Evolutionary conservation across 768 basidiomycete genomes (phyloP).

Genomic region (Amylocystis lapponica): DNA sequence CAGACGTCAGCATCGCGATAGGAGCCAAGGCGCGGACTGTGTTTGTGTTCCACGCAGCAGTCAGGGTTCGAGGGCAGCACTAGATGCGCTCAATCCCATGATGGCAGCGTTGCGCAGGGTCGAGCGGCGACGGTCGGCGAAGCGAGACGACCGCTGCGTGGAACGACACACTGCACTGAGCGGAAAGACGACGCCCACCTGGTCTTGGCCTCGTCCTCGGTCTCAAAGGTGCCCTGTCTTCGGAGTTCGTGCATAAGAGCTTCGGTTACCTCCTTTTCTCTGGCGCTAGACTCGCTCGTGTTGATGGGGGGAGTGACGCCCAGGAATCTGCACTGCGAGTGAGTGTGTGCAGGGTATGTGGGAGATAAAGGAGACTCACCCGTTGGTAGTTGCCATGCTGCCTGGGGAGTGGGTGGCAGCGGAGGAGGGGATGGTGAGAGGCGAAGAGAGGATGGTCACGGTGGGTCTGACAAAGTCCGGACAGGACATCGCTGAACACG

Average conservation of each 20-base stretch:
- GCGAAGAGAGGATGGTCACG: neutral
- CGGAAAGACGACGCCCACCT: slow-evolving; percentile 59
- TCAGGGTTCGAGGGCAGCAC: no score
- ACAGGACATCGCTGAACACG: no score
- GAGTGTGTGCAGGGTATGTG: no score
- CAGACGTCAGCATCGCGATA: neutral
- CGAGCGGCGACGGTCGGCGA: neutral
- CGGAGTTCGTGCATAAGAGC: slow-evolving; percentile 90
- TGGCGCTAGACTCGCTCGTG: slow-evolving; percentile 61
- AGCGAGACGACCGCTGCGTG: no score
- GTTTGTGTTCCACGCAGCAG: no score
- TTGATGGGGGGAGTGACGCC: slow-evolving; percentile 88
- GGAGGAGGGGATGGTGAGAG: neutral
- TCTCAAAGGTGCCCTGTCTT: slow-evolving; percentile 83
- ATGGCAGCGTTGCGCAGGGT: neutral
- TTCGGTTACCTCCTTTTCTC: slow-evolving; percentile 77
- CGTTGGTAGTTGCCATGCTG: slow-evolving; percentile 12
- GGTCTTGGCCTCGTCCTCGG: slow-evolving; percentile 78
- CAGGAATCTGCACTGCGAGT: slow-evolving; percentile 45
- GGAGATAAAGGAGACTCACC: slow-evolving; percentile 8
- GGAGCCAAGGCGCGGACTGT: neutral
- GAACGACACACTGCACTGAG: no score
- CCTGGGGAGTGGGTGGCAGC: neutral
- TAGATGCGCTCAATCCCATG: no score
- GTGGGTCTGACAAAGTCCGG: slow-evolving; percentile 6